Evolutionary conservation across 1,284 basidiomycete genomes (phyloP).

Genomic region (Meira nashicola): DNA sequence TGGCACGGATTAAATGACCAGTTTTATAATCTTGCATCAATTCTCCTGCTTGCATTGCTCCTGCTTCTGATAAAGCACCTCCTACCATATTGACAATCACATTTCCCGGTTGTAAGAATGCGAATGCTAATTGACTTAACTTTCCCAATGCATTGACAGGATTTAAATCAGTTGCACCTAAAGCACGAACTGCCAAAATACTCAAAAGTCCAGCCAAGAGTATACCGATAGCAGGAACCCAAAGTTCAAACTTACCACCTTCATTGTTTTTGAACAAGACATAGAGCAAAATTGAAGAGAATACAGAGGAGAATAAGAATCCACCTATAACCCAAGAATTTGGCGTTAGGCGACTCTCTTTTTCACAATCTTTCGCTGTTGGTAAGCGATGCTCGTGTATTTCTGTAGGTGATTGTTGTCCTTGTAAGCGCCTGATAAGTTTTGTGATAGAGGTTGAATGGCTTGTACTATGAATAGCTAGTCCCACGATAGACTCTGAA

Average conservation of each 20-base stretch:
- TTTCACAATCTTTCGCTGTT: conserved; percentile 53
- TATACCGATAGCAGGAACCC: conserved; percentile 84
- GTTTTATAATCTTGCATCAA: conserved; percentile 98
- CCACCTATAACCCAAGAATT: conserved; percentile 71
- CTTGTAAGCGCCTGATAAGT: background rate
- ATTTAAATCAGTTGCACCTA: conserved; percentile 50
- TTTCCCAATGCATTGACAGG: conserved; percentile 82
- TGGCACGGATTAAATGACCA: conserved; percentile 68
- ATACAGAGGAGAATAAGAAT: conserved; percentile 61
- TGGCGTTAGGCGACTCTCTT: conserved; percentile 79
- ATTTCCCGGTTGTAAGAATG: conserved; percentile 79
- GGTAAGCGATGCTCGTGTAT: background rate
- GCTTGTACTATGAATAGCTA: conserved; percentile 57
- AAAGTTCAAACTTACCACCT: conserved; percentile 66
- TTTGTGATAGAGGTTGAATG: background rate
- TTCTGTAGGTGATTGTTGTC: background rate
- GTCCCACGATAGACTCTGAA: conserved; percentile 78
- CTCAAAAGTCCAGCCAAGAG: conserved; percentile 75
- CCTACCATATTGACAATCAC: conserved; percentile 92
- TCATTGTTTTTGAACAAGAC: conserved; percentile 79
- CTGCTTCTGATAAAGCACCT: conserved; percentile 91
- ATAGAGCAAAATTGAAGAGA: conserved; percentile 78
- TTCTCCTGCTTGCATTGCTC: conserved; percentile 93
- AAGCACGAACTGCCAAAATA: conserved; percentile 61
- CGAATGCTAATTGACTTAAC: conserved; percentile 79